Percentiles rank a stretch among this genome's conserved stretches.
phyloP scores from a whole-genome alignment of 2,329 filamentous ascomycete species.

The Tolypocladium amazonense region DNA sequence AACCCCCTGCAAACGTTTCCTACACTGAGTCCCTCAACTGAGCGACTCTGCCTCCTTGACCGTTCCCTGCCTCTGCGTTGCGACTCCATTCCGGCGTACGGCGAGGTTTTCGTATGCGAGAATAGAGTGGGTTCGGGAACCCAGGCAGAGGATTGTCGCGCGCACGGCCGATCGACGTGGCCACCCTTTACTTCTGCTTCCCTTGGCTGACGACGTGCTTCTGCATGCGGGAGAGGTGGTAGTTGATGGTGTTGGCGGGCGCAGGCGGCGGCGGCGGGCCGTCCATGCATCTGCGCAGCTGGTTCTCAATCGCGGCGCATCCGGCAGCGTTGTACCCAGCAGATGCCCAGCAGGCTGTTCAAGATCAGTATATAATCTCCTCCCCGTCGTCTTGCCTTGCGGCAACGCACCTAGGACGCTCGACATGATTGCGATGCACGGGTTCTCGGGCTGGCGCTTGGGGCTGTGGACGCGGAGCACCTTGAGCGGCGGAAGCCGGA shows the following conservation, averaged over 20 bases:
- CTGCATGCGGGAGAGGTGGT: slow-evolving; percentile 74
- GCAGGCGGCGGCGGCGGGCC: slow-evolving; percentile 42
- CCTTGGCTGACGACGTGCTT: slow-evolving; percentile 48
- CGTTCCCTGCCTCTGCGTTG: neutral
- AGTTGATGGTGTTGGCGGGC: slow-evolving; percentile 74
- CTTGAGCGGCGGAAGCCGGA: slow-evolving; percentile 47
- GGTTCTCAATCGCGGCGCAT: slow-evolving; percentile 47
- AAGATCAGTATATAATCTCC: neutral
- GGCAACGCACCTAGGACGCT: slow-evolving; percentile 39
- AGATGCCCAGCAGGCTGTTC: slow-evolving; percentile 72
- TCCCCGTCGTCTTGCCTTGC: neutral
- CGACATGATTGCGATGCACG: slow-evolving; percentile 46
- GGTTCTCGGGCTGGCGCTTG: slow-evolving; percentile 37
- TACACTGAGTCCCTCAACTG: neutral
- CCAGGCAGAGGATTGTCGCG: neutral
- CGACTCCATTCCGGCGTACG: neutral
- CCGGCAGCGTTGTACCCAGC: slow-evolving; percentile 55
- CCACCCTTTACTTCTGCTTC: slow-evolving; percentile 22
- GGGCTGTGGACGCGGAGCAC: slow-evolving; percentile 43
- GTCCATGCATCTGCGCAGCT: slow-evolving; percentile 69
- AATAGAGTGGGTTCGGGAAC: neutral
- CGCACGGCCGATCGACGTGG: neutral
- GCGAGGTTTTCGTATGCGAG: neutral
- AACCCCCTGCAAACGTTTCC: neutral
- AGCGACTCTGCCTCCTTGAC: neutral